Percentiles rank a stretch among this genome's conserved stretches.
Conservation (phyloP, 441 rosid genomes). For the Gossypium gossypioides region DNA sequence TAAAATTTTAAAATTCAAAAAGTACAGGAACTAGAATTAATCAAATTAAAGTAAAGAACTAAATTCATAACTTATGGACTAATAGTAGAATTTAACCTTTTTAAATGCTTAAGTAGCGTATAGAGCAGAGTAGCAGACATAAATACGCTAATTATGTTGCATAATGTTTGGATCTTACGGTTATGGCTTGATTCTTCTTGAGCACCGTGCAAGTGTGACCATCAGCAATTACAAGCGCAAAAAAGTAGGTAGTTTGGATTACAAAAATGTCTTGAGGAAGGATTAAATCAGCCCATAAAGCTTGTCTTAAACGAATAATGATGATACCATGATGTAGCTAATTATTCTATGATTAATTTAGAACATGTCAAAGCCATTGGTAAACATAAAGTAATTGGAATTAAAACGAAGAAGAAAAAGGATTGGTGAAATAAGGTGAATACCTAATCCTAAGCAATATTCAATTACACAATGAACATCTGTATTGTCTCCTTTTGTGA, state of each 20-base stretch:
- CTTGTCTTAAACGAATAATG: background rate
- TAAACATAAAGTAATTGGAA: background rate
- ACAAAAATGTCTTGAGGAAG: background rate
- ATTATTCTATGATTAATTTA: background rate
- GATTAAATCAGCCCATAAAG: slow-evolving; percentile 5
- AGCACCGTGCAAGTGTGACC: slow-evolving; percentile 7
- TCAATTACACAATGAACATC: background rate
- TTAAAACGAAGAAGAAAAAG: background rate
- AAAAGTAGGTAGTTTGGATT: background rate
- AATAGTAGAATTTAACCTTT: too few relatives aligned
- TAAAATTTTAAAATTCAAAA: too few relatives aligned
- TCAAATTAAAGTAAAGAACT: too few relatives aligned
- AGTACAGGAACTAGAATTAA: too few relatives aligned
- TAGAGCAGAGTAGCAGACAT: background rate
- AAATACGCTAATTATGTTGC: background rate
- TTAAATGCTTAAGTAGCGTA: too few relatives aligned
- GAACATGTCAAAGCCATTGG: background rate
- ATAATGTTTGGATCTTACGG: background rate
- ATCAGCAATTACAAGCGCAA: background rate
- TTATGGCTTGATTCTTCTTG: slow-evolving; percentile 4
- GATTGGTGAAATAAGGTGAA: background rate
- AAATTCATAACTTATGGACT: too few relatives aligned
- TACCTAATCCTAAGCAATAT: background rate
- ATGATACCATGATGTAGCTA: background rate
- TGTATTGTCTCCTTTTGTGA: background rate